Base-by-base conservation (phyloP, 176 grass and related monocot genomes). In the Hyparrhenia diplandra region DNA sequence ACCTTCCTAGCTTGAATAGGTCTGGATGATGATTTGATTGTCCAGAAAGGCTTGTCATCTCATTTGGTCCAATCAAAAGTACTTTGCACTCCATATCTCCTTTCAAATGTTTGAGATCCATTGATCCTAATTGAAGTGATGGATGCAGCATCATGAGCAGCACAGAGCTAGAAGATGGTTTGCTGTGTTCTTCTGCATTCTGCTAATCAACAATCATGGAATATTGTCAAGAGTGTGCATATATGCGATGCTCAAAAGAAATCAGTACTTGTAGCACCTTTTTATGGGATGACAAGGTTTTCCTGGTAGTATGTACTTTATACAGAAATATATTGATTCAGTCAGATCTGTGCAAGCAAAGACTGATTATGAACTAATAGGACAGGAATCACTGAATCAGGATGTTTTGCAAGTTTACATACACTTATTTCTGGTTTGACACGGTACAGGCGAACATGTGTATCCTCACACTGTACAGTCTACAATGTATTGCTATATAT, bases 31-130 rank as follows among this genome's bases (percentile, higher is more conserved):
- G n/a, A n/a, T n/a, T n/a, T n/a, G n/a, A n/a, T n/a, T n/a, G n/a
- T n/a, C n/a, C n/a, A n/a, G n/a, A n/a, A n/a, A n/a, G n/a, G n/a
- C n/a, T n/a, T n/a, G n/a, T n/a, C n/a, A n/a, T n/a, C n/a, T 51
- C 67, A 82, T 87, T 82, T 72, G 73, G 20, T 40, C 31, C 40
- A 88, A 74, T 36, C 12, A 73, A 24, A 74, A 8, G 30, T n/a
- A 42, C 74, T 75, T 31, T 52, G 30, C 58, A 63, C 47, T 83
- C 55, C 24, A 80, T 62, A 74, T 76, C 21, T 78, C 40, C 6
- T 39, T 18, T 39, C 25, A 47, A 54, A 73, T 83, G 8, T 37
- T 37, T 37, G 64, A 32, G 31, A 37, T 70, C 29, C 67, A 29
- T 73, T 58, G 18, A 21, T 34, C 16, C 12, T 63, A 69, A 62